Conservation (phyloP, 257 asterid species). For the Nicotiana tomentosiformis region DNA sequence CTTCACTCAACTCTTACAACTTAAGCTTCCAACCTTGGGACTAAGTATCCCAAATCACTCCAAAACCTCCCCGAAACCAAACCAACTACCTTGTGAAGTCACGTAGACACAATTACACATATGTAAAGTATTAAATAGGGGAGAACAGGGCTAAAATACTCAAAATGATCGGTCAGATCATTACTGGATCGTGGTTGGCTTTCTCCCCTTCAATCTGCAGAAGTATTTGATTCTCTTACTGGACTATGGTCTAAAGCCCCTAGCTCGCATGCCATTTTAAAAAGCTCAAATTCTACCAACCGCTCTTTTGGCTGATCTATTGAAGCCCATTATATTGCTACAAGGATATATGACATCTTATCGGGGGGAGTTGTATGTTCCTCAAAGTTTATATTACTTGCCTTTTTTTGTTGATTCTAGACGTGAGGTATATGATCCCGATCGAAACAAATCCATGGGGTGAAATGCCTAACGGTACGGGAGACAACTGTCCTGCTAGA, state of each 20-base stretch:
- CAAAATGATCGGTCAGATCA: too few relatives aligned
- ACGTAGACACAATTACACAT: too few relatives aligned
- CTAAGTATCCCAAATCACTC: too few relatives aligned
- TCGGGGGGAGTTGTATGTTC: conserved; percentile 72
- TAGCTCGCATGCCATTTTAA: conserved; percentile 67
- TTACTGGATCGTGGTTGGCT: conserved; percentile 50
- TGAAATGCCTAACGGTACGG: conserved; percentile 91
- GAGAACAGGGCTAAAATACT: too few relatives aligned
- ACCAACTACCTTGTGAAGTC: too few relatives aligned
- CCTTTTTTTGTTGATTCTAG: conserved; percentile 92
- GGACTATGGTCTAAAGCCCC: conserved; percentile 76
- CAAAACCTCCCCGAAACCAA: too few relatives aligned
- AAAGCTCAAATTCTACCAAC: conserved; percentile 74
- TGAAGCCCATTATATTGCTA: conserved; percentile 72
- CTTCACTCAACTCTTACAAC: too few relatives aligned
- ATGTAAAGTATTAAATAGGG: conserved; percentile 25
- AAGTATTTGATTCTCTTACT: conserved; percentile 67
- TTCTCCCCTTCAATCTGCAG: conserved; percentile 82
- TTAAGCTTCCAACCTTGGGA: too few relatives aligned
- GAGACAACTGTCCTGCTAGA: conserved; percentile 94
- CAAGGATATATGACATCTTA: conserved; percentile 69
- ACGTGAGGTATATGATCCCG: conserved; percentile 90
- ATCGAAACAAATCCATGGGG: conserved; percentile 57
- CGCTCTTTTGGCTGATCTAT: conserved; percentile 76
- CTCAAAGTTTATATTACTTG: conserved; percentile 89